A percentile compares a stretch with the other conserved stretches of the same genome.
phyloP scores from a whole-genome alignment of 495 filamentous ascomycete genomes.

The Penicillium daleae region DNA sequence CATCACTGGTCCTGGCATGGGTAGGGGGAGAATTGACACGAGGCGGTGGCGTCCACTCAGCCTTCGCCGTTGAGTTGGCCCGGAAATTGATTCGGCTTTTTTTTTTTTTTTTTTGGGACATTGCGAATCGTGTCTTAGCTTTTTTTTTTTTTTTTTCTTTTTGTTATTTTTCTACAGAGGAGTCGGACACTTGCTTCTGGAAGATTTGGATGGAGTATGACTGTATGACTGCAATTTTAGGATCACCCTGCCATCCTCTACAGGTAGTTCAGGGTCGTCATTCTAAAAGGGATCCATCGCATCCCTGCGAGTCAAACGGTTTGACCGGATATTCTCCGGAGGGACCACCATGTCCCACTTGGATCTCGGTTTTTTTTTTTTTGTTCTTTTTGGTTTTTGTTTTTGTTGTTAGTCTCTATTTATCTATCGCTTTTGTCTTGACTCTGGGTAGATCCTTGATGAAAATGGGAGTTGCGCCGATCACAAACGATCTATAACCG shows the following conservation, averaged over 20 bases:
- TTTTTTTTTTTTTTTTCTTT: not conserved
- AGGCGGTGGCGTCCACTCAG: conserved; percentile 4
- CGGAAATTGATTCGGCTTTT: too few relatives aligned
- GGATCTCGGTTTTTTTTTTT: not conserved
- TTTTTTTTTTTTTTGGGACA: too few relatives aligned
- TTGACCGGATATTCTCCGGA: conserved; percentile 6
- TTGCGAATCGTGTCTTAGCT: too few relatives aligned
- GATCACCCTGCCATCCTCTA: not conserved
- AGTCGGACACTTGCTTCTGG: not conserved
- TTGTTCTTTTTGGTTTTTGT: not conserved
- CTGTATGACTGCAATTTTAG: not conserved
- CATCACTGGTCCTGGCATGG: not conserved
- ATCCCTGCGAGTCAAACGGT: conserved; percentile 5
- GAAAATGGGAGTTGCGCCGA: not conserved
- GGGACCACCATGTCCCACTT: conserved; percentile 3
- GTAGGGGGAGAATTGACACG: not conserved
- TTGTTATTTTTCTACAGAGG: not conserved
- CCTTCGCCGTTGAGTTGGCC: not conserved
- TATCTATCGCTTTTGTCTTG: not conserved
- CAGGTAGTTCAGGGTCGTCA: not conserved
- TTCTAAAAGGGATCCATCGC: not conserved
- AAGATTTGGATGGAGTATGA: not conserved
- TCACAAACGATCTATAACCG: not conserved
- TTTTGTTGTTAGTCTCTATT: not conserved
- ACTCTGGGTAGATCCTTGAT: not conserved